Evolutionary conservation across 2,329 filamentous ascomycete genomes (phyloP), one percentile per base, ranked within the genome.

Genomic region (Calonectria hawksworthii): DNA sequence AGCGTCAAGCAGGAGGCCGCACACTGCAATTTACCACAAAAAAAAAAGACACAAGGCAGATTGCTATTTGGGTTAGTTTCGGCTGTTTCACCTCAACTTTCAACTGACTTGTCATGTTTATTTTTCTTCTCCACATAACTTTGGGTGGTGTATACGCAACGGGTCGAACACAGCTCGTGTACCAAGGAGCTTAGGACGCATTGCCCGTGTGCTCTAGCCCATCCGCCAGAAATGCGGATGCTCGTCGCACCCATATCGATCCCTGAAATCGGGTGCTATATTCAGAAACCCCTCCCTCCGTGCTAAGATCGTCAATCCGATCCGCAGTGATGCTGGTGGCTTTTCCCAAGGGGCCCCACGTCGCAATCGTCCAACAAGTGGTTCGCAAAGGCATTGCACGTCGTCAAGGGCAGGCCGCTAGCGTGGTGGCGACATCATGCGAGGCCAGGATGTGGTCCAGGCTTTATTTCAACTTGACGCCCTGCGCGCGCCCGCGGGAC

Each of bases 401-500:
- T 18, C 18, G 56, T 61, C 23, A 61, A 38, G 56, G n/a, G 56
- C 23, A 14, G 56, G n/a, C 56, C 56, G 36, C 18, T 61, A 61
- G 56, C 56, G 56, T 38, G n/a, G 56, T 61, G 56, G 56, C 56
- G 38, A 61, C 23, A 23, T 61, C 56, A 61, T 61, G 56, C 56
- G 34, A 61, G 30, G 56, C 56, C 54, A 59, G 32, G 54, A 16
- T 23, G 56, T 38, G 56, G 26, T 36, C 56, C n/a, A 36, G 56
- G 56, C 56, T 36, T 61, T 61, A 21, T 32, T 32, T 36, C 32
- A 38, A 23, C 14, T 61, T 61, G 56, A 36, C 51, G 51, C 51
- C 28, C 28, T 54, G 51, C 51, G 14, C 56, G 56, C n/a, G n/a
- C n/a, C n/a, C n/a, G n/a, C n/a, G n/a, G n/a, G n/a, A n/a, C n/a